Conservation (phyloP, 257 asterid genomes). For the Ajuga chamaepitys region DNA sequence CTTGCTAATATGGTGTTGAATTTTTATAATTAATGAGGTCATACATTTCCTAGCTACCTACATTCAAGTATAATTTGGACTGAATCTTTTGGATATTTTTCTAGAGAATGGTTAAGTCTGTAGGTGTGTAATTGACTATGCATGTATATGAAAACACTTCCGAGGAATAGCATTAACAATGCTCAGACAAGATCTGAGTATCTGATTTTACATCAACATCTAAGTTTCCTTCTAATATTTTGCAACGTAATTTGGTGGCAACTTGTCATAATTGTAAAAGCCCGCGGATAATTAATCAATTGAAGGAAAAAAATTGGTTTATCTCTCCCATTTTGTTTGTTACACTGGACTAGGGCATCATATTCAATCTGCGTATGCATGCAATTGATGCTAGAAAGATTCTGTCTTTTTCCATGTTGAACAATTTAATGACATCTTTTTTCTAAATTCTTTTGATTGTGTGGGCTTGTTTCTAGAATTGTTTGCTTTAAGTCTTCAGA, state of each 20-base stretch:
- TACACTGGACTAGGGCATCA: neutral
- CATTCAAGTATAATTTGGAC: too few relatives aligned
- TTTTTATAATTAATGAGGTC: too few relatives aligned
- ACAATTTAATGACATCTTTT: neutral
- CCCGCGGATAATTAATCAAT: neutral
- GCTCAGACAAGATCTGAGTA: neutral
- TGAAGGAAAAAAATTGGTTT: neutral
- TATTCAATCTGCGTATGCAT: neutral
- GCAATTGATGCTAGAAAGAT: neutral
- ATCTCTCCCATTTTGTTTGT: neutral
- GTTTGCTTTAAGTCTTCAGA: neutral
- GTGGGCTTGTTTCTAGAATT: conserved; percentile 1
- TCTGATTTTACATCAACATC: neutral
- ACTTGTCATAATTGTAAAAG: neutral
- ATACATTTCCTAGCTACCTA: too few relatives aligned
- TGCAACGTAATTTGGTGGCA: neutral
- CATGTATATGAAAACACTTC: neutral
- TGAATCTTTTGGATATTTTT: neutral
- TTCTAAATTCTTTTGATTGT: neutral
- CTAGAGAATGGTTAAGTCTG: neutral
- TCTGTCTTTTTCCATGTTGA: neutral
- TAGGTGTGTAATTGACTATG: neutral
- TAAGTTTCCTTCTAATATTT: neutral
- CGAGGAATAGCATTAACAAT: neutral
- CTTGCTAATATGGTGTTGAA: neutral